phyloP scores from a whole-genome alignment of 2,329 filamentous ascomycete species.

The Phaeosphaeria sp. region DNA sequence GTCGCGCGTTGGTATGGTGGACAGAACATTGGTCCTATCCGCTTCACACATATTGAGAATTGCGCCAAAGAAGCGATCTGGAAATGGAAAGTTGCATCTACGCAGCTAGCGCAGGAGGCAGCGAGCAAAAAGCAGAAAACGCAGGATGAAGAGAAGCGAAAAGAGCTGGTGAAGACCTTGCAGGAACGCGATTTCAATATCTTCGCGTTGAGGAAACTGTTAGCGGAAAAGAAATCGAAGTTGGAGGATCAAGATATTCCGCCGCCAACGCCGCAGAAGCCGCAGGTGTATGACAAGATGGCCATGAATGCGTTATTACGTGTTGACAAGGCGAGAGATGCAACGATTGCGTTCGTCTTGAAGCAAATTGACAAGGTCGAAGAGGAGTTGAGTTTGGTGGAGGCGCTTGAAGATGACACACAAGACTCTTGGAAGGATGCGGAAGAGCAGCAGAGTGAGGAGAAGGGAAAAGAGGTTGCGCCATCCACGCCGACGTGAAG shows the following conservation, averaged over 20 bases:
- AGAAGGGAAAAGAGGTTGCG: slow-evolving; percentile 7
- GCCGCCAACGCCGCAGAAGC: slow-evolving; percentile 38
- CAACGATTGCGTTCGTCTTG: slow-evolving; percentile 59
- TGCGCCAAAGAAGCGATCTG: slow-evolving; percentile 56
- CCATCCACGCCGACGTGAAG: slow-evolving; percentile 12
- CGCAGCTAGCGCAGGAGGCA: slow-evolving; percentile 40
- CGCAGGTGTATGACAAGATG: slow-evolving; percentile 52
- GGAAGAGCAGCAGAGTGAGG: slow-evolving; percentile 8
- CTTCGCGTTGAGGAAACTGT: slow-evolving; percentile 52
- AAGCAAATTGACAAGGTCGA: slow-evolving; percentile 61
- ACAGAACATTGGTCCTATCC: slow-evolving; percentile 58
- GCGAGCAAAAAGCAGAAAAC: slow-evolving; percentile 46
- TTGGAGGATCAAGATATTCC: slow-evolving; percentile 30
- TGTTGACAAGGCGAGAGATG: slow-evolving; percentile 59
- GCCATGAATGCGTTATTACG: slow-evolving; percentile 48
- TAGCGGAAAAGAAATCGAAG: slow-evolving; percentile 51
- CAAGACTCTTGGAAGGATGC: slow-evolving; percentile 23
- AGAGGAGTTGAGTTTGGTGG: slow-evolving; percentile 39
- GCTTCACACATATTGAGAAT: slow-evolving; percentile 61
- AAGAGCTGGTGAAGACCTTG: slow-evolving; percentile 46
- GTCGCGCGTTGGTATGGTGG: slow-evolving; percentile 64
- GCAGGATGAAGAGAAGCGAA: slow-evolving; percentile 43
- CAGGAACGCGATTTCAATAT: slow-evolving; percentile 57
- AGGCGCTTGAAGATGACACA: slow-evolving; percentile 27
- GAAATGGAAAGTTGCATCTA: slow-evolving; percentile 47